phyloP scores from a whole-genome alignment of 495 filamentous ascomycete genomes.

The Apiosordaria backusii region DNA sequence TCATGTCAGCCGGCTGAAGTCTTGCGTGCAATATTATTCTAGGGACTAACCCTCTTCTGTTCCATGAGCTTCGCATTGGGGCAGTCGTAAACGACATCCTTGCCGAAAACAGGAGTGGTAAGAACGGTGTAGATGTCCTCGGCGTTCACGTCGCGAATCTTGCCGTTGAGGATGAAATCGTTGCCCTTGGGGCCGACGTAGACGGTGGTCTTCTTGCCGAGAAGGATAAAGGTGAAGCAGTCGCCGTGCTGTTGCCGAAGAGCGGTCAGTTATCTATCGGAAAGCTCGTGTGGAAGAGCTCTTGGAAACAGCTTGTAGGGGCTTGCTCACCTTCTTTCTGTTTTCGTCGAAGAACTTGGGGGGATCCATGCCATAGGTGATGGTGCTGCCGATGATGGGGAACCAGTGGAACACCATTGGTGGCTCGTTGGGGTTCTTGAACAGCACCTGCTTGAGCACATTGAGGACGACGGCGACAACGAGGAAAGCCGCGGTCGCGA shows the following conservation, averaged over 20 bases:
- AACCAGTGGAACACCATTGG: slow-evolving; percentile 84
- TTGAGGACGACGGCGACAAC: slow-evolving; percentile 60
- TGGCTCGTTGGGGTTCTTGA: slow-evolving; percentile 68
- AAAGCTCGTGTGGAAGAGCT: not conserved
- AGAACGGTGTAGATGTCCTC: slow-evolving; percentile 79
- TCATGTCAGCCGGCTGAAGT: slow-evolving; percentile 6
- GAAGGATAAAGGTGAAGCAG: slow-evolving; percentile 73
- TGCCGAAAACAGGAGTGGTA: slow-evolving; percentile 82
- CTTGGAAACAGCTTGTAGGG: not conserved
- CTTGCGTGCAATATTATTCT: not conserved
- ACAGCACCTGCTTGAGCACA: slow-evolving; percentile 63
- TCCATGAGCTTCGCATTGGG: slow-evolving; percentile 67
- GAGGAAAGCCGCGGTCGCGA: slow-evolving; percentile 43
- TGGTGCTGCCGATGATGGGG: slow-evolving; percentile 72
- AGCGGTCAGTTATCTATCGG: slow-evolving; percentile 7
- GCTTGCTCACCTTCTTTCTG: slow-evolving; percentile 58
- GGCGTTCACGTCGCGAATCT: slow-evolving; percentile 73
- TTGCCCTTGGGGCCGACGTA: slow-evolving; percentile 75
- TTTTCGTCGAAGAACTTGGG: slow-evolving; percentile 71
- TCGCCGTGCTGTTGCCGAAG: slow-evolving; percentile 28
- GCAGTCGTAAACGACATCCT: slow-evolving; percentile 84
- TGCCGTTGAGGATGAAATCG: slow-evolving; percentile 84
- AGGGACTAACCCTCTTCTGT: slow-evolving; percentile 39
- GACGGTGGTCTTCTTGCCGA: slow-evolving; percentile 75
- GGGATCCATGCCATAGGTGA: slow-evolving; percentile 80